Evolutionary conservation across 139 green algal genomes (phyloP).

Genomic region (Micractinium conductrix): DNA sequence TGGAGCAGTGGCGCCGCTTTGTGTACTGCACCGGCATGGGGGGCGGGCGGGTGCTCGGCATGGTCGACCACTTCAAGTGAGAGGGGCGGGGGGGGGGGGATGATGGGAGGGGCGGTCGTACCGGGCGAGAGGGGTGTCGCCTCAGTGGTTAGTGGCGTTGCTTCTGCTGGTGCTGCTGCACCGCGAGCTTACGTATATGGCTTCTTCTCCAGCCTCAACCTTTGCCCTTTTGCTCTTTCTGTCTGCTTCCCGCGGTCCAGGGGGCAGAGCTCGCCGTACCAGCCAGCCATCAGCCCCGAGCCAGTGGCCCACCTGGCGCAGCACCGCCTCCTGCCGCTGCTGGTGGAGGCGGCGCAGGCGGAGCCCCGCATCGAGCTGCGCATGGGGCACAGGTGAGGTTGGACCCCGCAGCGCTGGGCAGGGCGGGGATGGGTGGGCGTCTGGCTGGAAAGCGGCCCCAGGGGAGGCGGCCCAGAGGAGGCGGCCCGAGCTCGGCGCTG

Average conservation of each 20-base stretch:
- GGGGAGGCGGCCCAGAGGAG: too few relatives aligned
- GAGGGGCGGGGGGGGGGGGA: background rate
- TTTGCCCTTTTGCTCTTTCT: background rate
- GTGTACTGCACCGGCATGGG: constrained; percentile 79
- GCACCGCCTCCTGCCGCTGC: constrained; percentile 80
- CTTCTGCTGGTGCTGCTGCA: background rate
- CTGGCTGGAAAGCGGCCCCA: too few relatives aligned
- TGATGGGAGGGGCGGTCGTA: background rate
- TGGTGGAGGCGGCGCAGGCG: constrained; percentile 43
- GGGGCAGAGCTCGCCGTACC: constrained; percentile 45
- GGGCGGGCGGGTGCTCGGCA: constrained; percentile 62
- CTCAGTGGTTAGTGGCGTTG: too few relatives aligned
- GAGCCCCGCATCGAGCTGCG: constrained; percentile 29
- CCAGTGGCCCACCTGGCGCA: constrained; percentile 87
- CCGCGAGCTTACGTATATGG: background rate
- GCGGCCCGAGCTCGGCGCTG: too few relatives aligned
- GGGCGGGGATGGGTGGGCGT: too few relatives aligned
- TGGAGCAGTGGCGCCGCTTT: constrained; percentile 87
- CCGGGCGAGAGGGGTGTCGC: too few relatives aligned
- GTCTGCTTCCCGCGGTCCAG: background rate
- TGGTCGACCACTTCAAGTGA: constrained; percentile 89
- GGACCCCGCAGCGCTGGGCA: too few relatives aligned
- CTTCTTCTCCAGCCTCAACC: background rate
- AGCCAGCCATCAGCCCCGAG: constrained; percentile 65
- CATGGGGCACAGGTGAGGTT: constrained; percentile 35